phyloP scores from a whole-genome alignment of 371 early-diverging fungal genomes.

The Circinella minor region DNA sequence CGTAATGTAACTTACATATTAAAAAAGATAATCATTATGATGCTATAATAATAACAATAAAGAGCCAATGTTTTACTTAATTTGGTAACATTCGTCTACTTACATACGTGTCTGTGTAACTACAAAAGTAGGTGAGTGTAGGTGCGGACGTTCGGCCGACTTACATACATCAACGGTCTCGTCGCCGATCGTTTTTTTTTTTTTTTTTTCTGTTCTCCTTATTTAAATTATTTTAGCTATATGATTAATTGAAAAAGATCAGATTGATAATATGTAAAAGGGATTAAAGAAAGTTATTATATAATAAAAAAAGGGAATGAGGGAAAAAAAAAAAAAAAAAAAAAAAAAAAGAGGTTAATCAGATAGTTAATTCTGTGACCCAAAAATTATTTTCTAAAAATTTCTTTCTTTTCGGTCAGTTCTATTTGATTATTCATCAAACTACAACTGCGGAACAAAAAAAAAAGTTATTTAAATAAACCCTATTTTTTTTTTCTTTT shows the following conservation, averaged over 20 bases:
- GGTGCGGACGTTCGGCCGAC: constrained; percentile 10
- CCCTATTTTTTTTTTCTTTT: constrained; percentile 6
- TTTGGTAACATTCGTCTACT: background rate
- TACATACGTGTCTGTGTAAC: background rate
- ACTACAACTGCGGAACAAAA: background rate
- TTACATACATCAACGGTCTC: background rate
- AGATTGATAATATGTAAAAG: too few species aligned
- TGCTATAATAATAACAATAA: background rate
- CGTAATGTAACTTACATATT: background rate
- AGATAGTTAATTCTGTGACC: background rate
- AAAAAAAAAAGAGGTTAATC: background rate
- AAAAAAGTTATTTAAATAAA: background rate
- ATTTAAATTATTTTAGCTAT: background rate
- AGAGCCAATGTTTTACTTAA: background rate
- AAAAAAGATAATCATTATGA: too few species aligned
- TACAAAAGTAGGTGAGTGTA: background rate
- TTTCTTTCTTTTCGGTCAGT: background rate
- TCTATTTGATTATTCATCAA: constrained; percentile 4
- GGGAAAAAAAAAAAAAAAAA: background rate
- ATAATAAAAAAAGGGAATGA: too few species aligned
- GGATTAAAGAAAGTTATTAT: too few species aligned
- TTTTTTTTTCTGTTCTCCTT: background rate
- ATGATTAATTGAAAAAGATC: background rate
- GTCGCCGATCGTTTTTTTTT: background rate
- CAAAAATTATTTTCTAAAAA: background rate